A percentile compares a stretch with the other conserved stretches of the same genome.
Evolutionary conservation across 1,284 basidiomycete species (phyloP).

Genomic region (Naganishia sp.): DNA sequence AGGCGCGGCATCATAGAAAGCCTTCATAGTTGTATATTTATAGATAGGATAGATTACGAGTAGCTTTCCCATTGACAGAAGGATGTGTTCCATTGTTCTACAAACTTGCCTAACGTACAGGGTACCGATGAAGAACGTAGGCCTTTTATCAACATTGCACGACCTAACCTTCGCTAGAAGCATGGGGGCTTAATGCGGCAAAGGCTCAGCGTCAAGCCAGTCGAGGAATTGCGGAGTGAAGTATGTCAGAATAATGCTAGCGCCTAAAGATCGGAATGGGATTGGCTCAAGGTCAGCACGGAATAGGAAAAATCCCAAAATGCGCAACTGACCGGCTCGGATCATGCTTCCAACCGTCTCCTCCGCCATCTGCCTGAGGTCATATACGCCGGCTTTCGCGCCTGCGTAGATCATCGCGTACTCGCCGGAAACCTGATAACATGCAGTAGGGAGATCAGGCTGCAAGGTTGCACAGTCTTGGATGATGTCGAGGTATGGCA

Average conservation of each 20-base stretch:
- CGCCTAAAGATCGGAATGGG: constrained; percentile 58
- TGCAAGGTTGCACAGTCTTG: constrained; percentile 81
- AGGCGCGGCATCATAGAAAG: constrained; percentile 8
- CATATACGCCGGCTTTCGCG: constrained; percentile 88
- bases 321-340: constrained; percentile 69
- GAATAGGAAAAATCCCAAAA: constrained; percentile 8
- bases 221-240: constrained; percentile 95
- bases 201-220: constrained; percentile 66
- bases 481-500: constrained; percentile 96
- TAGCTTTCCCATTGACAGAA: neutral
- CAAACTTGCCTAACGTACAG: too few relatives aligned
- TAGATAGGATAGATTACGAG: neutral
- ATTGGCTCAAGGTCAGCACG: neutral
- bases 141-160: too few relatives aligned
- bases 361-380: constrained; percentile 87
- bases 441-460: constrained; percentile 84
- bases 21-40: neutral
- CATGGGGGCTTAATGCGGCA: constrained; percentile 22
- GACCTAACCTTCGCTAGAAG: neutral
- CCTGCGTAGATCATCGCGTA: constrained; percentile 96
- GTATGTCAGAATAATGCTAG: constrained; percentile 86
- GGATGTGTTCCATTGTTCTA: too few relatives aligned
- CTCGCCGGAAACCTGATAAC: constrained; percentile 96
- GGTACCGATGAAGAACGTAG: too few relatives aligned
- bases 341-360: constrained; percentile 88